Conservation (phyloP, 2,329 filamentous ascomycete genomes). For the Pleomassaria siparia region DNA sequence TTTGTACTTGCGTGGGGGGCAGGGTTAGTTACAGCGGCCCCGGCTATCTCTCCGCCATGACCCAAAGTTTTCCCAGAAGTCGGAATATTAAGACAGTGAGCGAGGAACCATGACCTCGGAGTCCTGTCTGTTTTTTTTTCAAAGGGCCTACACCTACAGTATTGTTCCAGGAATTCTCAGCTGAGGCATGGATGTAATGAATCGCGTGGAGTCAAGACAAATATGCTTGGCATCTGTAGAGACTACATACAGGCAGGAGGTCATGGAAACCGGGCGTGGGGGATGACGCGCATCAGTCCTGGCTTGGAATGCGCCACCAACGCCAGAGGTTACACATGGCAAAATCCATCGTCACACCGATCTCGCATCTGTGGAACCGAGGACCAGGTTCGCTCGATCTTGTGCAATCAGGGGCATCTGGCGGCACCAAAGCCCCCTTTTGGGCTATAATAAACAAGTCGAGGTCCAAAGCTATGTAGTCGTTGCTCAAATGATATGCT, state of each 20-base stretch:
- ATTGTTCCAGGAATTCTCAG: background rate
- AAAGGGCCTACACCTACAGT: background rate
- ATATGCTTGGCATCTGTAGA: conserved; percentile 22
- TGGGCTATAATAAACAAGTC: conserved; percentile 2
- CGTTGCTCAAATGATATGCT: conserved; percentile 8
- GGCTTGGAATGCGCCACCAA: conserved; percentile 32
- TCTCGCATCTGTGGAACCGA: conserved; percentile 43
- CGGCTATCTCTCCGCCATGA: conserved; percentile 25
- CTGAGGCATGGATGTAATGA: conserved; percentile 20
- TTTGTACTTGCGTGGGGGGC: conserved; percentile 12
- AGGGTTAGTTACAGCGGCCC: conserved; percentile 13
- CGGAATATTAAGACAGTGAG: conserved; percentile 8
- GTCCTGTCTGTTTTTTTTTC: background rate
- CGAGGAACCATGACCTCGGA: conserved; percentile 5
- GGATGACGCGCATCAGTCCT: conserved; percentile 35
- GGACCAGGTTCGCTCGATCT: conserved; percentile 38
- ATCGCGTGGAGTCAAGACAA: conserved; percentile 35
- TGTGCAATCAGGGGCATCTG: conserved; percentile 29
- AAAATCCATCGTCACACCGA: conserved; percentile 33
- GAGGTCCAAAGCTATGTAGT: conserved; percentile 16
- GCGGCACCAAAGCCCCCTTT: conserved; percentile 16
- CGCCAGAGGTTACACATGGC: conserved; percentile 29
- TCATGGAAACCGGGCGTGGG: conserved; percentile 24
- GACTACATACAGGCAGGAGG: conserved; percentile 17
- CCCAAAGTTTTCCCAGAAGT: conserved; percentile 14